Conservation (phyloP, 2,329 filamentous ascomycete species). For the Uncinocarpus reesii region DNA sequence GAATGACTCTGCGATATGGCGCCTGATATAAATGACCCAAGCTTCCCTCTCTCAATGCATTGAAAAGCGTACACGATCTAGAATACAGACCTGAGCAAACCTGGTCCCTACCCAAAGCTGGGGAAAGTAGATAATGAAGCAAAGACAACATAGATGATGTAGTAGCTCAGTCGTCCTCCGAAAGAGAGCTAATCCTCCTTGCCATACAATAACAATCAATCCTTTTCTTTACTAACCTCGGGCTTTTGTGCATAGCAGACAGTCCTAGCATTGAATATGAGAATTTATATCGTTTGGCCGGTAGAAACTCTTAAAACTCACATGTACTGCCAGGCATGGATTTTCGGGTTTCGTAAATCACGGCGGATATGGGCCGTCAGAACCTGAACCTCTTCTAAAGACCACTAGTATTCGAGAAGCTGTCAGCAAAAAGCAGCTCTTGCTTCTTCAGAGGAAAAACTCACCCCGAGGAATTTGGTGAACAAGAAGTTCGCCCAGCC, state of each 20-base stretch:
- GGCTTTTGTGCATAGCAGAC: constrained; percentile 12
- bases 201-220: neutral
- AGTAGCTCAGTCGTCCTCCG: too few relatives aligned
- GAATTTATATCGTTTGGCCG: neutral
- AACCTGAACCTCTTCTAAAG: constrained; percentile 5
- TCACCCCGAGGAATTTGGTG: constrained; percentile 11
- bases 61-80: too few relatives aligned
- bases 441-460: neutral
- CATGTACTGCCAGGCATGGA: constrained; percentile 11
- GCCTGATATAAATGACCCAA: too few relatives aligned
- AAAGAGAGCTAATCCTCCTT: too few relatives aligned
- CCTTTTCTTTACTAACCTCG: neutral
- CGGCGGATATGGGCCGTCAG: constrained; percentile 5
- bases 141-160: too few relatives aligned
- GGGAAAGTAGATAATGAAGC: too few relatives aligned
- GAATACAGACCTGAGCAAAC: too few relatives aligned
- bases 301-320: neutral
- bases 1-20: too few relatives aligned
- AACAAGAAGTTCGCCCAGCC: constrained; percentile 12
- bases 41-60: too few relatives aligned
- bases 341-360: constrained; percentile 7
- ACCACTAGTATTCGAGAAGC: neutral
- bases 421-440: neutral
- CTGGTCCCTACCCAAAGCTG: too few relatives aligned
- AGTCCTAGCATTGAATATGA: neutral